A percentile compares a stretch with the other conserved stretches of the same genome.
These are phyloP conservation scores for Earliella scabrosa DNA, from an alignment of 1,284 basidiomycete genomes.

Conservation along the genomic window DNA sequence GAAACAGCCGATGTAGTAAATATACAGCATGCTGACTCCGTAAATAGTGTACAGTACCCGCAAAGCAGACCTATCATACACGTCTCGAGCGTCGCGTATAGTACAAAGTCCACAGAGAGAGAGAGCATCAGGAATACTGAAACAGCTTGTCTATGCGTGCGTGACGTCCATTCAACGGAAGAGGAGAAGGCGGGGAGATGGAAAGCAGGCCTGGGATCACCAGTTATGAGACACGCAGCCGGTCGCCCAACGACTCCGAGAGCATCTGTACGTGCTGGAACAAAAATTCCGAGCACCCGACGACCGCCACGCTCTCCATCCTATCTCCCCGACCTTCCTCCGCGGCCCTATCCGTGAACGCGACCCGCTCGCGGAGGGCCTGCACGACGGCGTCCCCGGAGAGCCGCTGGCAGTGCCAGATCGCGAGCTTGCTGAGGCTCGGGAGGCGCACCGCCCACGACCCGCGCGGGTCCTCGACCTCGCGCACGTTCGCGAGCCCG, in stretches of 20 bases:
- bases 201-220: no score
- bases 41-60: not conserved
- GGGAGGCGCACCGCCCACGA: constrained; percentile 51
- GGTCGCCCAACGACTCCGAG: constrained; percentile 39
- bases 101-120: not conserved
- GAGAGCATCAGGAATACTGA: not conserved
- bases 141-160: no score
- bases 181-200: no score
- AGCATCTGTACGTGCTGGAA: constrained; percentile 45
- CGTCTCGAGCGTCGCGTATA: not conserved
- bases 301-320: constrained; percentile 48
- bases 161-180: no score
- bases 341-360: constrained; percentile 46
- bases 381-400: constrained; percentile 60
- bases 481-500: constrained; percentile 9
- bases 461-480: constrained; percentile 15
- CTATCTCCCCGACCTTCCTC: constrained; percentile 34
- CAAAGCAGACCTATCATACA: not conserved
- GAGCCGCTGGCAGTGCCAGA: constrained; percentile 67
- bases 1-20: not conserved
- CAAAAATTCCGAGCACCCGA: constrained; percentile 51
- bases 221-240: constrained; percentile 23
- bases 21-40: not conserved
- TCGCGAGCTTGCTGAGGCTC: constrained; percentile 49
- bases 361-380: constrained; percentile 50